These are phyloP conservation scores for Marsdenia floribunda DNA, from an alignment of 257 asterid genomes.

Conservation along the genomic window DNA sequence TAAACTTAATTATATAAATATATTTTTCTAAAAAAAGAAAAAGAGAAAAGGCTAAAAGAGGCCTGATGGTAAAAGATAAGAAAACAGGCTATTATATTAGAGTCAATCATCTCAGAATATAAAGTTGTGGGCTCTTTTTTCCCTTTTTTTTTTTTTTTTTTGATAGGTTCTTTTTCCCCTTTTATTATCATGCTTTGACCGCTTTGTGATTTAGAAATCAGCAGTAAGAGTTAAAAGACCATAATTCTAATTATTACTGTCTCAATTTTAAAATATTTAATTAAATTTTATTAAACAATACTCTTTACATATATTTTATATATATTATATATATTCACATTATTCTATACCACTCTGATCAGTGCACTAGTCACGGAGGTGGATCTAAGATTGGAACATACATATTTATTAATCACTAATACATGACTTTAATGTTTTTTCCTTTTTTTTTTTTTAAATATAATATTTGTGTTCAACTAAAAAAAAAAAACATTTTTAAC, in stretches of 20 bases:
- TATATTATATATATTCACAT: not conserved
- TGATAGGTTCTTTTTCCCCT: not conserved
- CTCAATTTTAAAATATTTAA: not conserved
- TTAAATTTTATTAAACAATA: too few relatives aligned
- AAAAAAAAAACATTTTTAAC: too few relatives aligned
- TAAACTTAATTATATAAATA: too few relatives aligned
- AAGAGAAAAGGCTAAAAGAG: too few relatives aligned
- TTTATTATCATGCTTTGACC: constrained; percentile 1
- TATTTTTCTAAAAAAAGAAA: too few relatives aligned
- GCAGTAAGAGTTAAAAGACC: not conserved
- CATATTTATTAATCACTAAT: not conserved
- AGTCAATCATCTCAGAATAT: not conserved
- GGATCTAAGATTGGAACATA: constrained; percentile 6
- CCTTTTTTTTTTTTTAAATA: too few relatives aligned
- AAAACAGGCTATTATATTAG: not conserved
- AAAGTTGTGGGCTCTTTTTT: not conserved
- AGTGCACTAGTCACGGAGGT: constrained; percentile 29
- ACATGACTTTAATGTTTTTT: too few relatives aligned
- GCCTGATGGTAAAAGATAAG: not conserved
- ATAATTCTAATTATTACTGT: not conserved
- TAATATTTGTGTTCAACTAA: too few relatives aligned
- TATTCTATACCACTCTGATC: not conserved
- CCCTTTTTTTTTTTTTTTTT: too few relatives aligned
- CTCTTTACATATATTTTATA: too few relatives aligned
- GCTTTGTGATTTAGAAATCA: not conserved